Evolutionary conservation across 192 early-diverging fungal species (phyloP).

Genomic region (Dispira parvispora): DNA sequence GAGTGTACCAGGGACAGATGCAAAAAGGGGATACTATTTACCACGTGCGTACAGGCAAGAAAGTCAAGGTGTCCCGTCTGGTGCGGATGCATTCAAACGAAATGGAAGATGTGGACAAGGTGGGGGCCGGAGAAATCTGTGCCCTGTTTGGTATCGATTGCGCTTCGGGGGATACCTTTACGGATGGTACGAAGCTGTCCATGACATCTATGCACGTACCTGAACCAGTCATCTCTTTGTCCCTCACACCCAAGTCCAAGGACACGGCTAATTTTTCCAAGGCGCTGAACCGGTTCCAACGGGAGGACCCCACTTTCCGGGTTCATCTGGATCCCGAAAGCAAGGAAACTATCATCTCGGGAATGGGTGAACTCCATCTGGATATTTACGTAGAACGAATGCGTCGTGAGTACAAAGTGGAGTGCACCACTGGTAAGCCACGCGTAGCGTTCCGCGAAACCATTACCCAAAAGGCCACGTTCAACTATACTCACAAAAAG

Average conservation of each 20-base stretch:
- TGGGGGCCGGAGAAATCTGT: conserved; percentile 92
- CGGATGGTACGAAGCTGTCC: conserved; percentile 66
- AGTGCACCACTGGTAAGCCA: conserved; percentile 91
- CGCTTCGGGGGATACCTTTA: conserved; percentile 93
- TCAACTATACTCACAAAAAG: conserved; percentile 98
- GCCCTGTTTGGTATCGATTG: conserved; percentile 97
- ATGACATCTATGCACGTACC: conserved; percentile 99
- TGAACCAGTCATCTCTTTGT: conserved; percentile 89
- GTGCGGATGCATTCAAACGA: conserved; percentile 98
- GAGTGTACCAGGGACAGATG: conserved; percentile 88
- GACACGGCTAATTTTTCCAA: conserved; percentile 51
- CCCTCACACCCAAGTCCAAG: conserved; percentile 81
- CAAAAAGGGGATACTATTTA: conserved; percentile 73
- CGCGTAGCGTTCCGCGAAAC: conserved; percentile 97
- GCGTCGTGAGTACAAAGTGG: conserved; percentile 92
- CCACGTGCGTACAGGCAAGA: conserved; percentile 81
- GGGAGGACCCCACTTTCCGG: conserved; percentile 74
- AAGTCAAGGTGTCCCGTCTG: conserved; percentile 86
- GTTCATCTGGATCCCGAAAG: conserved; percentile 60
- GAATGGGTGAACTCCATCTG: conserved; percentile 78
- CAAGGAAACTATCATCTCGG: conserved; percentile 77
- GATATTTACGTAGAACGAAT: conserved; percentile 97
- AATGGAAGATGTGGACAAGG: conserved; percentile 90
- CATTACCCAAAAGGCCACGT: conserved; percentile 47
- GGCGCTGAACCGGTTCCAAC: conserved; percentile 63